A percentile compares a stretch with the other conserved stretches of the same genome.
These are phyloP conservation scores for Thraustochytrium sp. DNA, from an alignment of 352 stramenopile species.

Conservation along the genomic window DNA sequence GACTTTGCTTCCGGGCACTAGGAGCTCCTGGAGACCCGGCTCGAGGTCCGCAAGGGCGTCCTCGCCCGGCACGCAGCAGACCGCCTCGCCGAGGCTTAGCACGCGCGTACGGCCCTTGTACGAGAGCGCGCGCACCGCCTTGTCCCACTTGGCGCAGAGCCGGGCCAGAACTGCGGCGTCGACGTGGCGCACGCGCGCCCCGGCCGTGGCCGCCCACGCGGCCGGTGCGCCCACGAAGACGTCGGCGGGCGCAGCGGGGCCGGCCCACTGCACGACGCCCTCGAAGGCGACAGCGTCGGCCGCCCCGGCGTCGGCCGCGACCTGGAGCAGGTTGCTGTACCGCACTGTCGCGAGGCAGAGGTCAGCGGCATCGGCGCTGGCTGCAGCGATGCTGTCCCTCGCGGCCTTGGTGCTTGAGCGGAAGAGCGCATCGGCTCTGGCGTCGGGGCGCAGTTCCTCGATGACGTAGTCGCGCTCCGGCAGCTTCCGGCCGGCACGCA, in stretches of 20 bases:
- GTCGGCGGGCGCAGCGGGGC: neutral
- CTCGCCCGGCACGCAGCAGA: neutral
- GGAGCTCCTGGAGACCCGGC: neutral
- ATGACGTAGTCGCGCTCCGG: slow-evolving; percentile 2
- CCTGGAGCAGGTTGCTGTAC: neutral
- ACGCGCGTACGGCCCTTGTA: neutral
- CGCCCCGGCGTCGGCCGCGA: neutral
- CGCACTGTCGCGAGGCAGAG: no score
- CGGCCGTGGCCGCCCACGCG: neutral
- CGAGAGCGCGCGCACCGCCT: neutral
- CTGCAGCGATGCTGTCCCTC: no score
- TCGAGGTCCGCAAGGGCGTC: neutral
- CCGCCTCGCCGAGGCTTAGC: neutral
- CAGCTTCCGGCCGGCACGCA: neutral
- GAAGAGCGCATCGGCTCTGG: neutral
- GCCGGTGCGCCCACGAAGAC: neutral
- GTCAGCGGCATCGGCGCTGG: no score
- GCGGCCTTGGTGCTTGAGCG: neutral
- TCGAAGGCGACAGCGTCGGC: neutral
- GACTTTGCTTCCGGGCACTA: neutral
- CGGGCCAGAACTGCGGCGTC: neutral
- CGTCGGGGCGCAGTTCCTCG: neutral
- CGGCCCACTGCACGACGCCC: neutral
- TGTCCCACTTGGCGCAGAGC: neutral
- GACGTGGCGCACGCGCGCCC: neutral